These are phyloP conservation scores for Eucalyptus marginata DNA, from an alignment of 345 rosid species.

Conservation along the genomic window DNA sequence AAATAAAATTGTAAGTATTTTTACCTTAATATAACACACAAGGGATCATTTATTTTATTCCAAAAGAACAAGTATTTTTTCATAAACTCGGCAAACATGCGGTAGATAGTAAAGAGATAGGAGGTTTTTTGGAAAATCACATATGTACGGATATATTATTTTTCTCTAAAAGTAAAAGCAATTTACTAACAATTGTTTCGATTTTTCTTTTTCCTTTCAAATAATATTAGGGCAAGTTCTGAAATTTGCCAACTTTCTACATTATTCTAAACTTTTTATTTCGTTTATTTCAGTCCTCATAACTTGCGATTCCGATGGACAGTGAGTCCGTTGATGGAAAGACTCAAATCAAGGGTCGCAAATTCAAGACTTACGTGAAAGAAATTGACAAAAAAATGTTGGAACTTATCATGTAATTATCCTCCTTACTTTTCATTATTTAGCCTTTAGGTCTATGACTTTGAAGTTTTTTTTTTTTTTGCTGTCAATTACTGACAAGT, in stretches of 20 bases:
- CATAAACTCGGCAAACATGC: rapidly evolving
- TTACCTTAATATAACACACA: background rate
- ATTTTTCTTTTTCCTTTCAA: background rate
- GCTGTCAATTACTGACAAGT: background rate
- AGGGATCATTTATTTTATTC: background rate
- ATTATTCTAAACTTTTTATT: background rate
- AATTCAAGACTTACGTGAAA: background rate
- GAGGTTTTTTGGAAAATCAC: background rate
- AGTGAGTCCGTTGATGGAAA: background rate
- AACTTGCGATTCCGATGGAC: background rate
- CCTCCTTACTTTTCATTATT: background rate
- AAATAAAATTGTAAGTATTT: background rate
- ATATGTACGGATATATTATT: background rate
- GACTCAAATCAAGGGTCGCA: background rate
- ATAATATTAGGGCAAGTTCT: background rate
- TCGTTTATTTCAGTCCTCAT: background rate
- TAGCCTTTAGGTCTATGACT: background rate
- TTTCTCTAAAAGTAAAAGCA: background rate
- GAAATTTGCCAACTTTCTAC: background rate
- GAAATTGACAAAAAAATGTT: background rate
- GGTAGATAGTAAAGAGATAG: background rate
- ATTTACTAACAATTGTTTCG: background rate
- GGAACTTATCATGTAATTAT: background rate
- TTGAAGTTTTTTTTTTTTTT: background rate
- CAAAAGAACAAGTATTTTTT: background rate